Evolutionary conservation across 192 early-diverging fungal genomes (phyloP).

Genomic region (Allomyces macrogynus): DNA sequence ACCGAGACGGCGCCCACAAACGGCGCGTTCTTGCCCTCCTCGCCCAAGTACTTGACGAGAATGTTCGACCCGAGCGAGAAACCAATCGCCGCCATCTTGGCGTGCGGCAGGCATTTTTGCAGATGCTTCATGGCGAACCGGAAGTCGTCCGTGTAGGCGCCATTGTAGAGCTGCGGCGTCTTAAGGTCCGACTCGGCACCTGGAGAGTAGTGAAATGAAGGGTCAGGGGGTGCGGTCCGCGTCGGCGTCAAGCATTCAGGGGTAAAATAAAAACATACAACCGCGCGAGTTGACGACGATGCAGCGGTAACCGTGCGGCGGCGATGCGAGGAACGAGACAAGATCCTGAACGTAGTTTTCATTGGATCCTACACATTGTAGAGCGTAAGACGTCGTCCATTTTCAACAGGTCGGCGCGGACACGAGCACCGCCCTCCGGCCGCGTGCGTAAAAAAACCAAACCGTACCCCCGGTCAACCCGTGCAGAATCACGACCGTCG

Average conservation of each 20-base stretch:
- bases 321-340: slow-evolving; percentile 30
- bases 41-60: slow-evolving; percentile 73
- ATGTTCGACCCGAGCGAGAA: slow-evolving; percentile 87
- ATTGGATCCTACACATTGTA: slow-evolving; percentile 34
- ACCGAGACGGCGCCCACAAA: slow-evolving; percentile 58
- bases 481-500: slow-evolving; percentile 65
- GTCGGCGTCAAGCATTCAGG: too few relatives aligned
- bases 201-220: too few relatives aligned
- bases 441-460: too few relatives aligned
- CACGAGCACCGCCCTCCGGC: too few relatives aligned
- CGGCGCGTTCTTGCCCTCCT: slow-evolving; percentile 51
- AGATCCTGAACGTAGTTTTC: slow-evolving; percentile 71
- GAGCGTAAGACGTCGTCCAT: too few relatives aligned
- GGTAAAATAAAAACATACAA: slow-evolving; percentile 14
- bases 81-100: slow-evolving; percentile 59
- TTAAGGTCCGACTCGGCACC: slow-evolving; percentile 50
- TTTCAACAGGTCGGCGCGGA: too few relatives aligned
- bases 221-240: too few relatives aligned
- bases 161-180: slow-evolving; percentile 62
- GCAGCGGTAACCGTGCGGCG: slow-evolving; percentile 40
- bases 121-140: slow-evolving; percentile 36
- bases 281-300: slow-evolving; percentile 84
- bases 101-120: slow-evolving; percentile 24
- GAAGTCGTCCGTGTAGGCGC: slow-evolving; percentile 60
- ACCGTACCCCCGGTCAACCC: slow-evolving; percentile 53